Conservation (phyloP, 768 basidiomycete species). For the Tulasnella sp. region DNA sequence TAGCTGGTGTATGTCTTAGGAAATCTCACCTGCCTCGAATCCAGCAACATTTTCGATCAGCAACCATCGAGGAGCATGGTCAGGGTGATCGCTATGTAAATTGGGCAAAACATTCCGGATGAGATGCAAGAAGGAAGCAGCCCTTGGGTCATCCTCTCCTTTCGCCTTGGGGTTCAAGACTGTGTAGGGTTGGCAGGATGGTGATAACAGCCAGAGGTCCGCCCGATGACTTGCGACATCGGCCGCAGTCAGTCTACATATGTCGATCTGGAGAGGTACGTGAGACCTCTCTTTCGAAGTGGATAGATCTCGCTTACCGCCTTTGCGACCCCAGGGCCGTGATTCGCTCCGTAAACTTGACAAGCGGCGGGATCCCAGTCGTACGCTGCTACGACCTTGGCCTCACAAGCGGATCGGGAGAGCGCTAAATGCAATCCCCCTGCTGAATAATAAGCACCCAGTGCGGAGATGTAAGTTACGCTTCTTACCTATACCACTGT, state of each 20-base stretch:
- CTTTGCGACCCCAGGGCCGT: slow-evolving; percentile 45
- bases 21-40: slow-evolving; percentile 55
- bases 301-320: slow-evolving; percentile 42
- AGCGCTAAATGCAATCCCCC: slow-evolving; percentile 73
- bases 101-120: slow-evolving; percentile 59
- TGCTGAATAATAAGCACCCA: slow-evolving; percentile 32
- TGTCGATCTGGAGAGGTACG: slow-evolving; percentile 50
- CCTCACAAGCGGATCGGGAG: slow-evolving; percentile 46
- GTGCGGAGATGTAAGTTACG: neutral
- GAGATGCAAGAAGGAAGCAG: slow-evolving; percentile 69
- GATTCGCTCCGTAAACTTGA: slow-evolving; percentile 62
- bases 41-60: slow-evolving; percentile 80
- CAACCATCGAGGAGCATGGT: slow-evolving; percentile 53
- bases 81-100: slow-evolving; percentile 39
- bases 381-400: slow-evolving; percentile 58
- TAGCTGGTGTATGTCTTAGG: neutral
- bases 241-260: slow-evolving; percentile 51
- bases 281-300: neutral
- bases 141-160: slow-evolving; percentile 68
- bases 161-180: slow-evolving; percentile 68
- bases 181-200: slow-evolving; percentile 81
- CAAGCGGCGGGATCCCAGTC: slow-evolving; percentile 79
- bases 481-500: slow-evolving; percentile 70
- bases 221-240: slow-evolving; percentile 49
- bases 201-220: slow-evolving; percentile 72